Conservation (phyloP, 345 rosid genomes). For the Gossypium raimondii region DNA sequence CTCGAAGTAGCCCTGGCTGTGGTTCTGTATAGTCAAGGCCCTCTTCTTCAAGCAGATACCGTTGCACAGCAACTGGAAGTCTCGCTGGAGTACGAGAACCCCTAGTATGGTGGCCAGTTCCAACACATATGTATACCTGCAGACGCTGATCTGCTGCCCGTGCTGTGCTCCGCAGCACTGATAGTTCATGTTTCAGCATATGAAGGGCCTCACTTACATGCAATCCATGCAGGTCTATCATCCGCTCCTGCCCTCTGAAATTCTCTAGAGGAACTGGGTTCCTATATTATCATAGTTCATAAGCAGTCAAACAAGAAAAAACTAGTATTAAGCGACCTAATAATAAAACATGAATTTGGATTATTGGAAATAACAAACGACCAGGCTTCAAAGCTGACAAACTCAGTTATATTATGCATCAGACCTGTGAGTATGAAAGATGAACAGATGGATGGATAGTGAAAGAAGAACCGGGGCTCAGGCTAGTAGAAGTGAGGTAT, state of each 20-base stretch:
- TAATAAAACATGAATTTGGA: not conserved
- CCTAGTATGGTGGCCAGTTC: constrained; percentile 92
- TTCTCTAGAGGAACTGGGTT: constrained; percentile 62
- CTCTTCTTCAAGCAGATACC: constrained; percentile 87
- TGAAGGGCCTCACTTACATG: constrained; percentile 89
- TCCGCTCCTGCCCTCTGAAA: constrained; percentile 75
- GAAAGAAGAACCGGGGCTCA: not conserved
- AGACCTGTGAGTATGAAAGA: not conserved
- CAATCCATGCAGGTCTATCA: constrained; percentile 96
- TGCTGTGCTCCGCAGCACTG: constrained; percentile 63
- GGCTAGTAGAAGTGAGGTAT: not conserved
- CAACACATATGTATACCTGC: constrained; percentile 88
- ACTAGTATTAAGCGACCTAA: constrained; percentile 9
- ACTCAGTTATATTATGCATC: constrained; percentile 7
- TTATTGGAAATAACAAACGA: not conserved
- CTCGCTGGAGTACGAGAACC: constrained; percentile 89
- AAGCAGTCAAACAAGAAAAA: constrained; percentile 4
- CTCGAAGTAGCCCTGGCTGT: constrained; percentile 92
- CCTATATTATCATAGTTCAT: constrained; percentile 36
- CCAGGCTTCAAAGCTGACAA: not conserved
- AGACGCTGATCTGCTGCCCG: constrained; percentile 74
- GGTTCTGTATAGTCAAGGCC: constrained; percentile 84
- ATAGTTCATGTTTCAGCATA: constrained; percentile 77
- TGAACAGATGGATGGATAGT: not conserved
- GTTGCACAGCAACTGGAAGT: constrained; percentile 88